These are phyloP conservation scores for Eucalyptus curtisii DNA, from an alignment of 345 rosid species.

Conservation along the genomic window DNA sequence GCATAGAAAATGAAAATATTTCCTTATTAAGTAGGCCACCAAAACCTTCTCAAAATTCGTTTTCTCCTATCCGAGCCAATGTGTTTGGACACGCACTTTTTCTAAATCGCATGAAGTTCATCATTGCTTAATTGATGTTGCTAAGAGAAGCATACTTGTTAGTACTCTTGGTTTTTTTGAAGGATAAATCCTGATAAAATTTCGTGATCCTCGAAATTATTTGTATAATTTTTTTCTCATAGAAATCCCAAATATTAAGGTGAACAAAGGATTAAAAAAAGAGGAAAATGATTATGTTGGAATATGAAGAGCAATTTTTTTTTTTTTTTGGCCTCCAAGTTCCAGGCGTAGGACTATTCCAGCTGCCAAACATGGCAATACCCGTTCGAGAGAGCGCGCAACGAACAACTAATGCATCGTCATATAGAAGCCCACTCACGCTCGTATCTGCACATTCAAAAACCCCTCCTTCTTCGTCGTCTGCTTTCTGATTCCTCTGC, in stretches of 20 bases:
- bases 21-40: not conserved
- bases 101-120: not conserved
- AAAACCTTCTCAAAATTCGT: no score
- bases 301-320: not conserved
- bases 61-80: no score
- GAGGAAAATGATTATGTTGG: not conserved
- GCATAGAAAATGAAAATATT: not conserved
- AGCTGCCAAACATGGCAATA: not conserved
- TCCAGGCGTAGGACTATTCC: not conserved
- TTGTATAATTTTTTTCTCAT: not conserved
- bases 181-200: not conserved
- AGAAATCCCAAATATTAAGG: not conserved
- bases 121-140: not conserved
- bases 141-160: not conserved
- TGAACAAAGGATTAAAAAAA: not conserved
- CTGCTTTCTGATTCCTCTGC: not conserved
- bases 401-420: not conserved
- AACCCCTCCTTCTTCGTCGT: not conserved
- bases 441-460: not conserved
- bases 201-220: not conserved
- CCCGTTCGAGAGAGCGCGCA: not conserved
- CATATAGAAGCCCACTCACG: not conserved
- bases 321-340: not conserved
- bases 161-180: not conserved
- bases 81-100: constrained; percentile 1